phyloP scores from a whole-genome alignment of 2,329 filamentous ascomycete species.

The Falciphora oryzae region DNA sequence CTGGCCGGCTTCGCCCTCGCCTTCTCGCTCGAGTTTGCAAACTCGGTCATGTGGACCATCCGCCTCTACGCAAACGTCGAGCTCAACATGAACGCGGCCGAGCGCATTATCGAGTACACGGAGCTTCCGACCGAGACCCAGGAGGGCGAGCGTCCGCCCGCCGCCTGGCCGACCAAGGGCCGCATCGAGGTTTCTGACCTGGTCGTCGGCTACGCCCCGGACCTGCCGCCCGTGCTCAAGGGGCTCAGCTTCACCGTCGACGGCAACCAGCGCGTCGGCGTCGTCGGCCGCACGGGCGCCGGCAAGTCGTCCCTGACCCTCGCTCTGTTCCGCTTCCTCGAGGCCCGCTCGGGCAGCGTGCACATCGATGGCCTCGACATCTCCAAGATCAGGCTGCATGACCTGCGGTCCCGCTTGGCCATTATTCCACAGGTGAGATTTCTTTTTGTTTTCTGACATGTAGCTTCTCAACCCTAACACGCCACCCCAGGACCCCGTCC shows the following conservation, averaged over 20 bases:
- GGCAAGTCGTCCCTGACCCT: conserved; percentile 73
- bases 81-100: conserved; percentile 72
- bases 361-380: conserved; percentile 70
- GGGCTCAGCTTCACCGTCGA: conserved; percentile 62
- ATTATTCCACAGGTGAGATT: conserved; percentile 64
- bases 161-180: conserved; percentile 71
- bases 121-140: conserved; percentile 62
- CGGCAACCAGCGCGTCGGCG: conserved; percentile 65
- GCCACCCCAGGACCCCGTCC: conserved; percentile 58
- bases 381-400: conserved; percentile 62
- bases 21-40: conserved; percentile 66
- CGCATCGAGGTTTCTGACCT: conserved; percentile 67
- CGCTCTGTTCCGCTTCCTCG: conserved; percentile 72
- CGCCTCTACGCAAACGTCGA: conserved; percentile 66
- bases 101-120: conserved; percentile 71
- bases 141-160: conserved; percentile 54
- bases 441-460: background rate
- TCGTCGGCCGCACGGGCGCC: conserved; percentile 72
- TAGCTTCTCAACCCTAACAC: conserved; percentile 11
- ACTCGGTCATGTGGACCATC: conserved; percentile 58
- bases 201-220: conserved; percentile 64
- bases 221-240: conserved; percentile 65
- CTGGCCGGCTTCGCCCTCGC: conserved; percentile 71
- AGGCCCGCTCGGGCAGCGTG: conserved; percentile 60
- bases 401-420: conserved; percentile 66